Conservation (phyloP, 768 basidiomycete species). For the Tulasnella sp. region DNA sequence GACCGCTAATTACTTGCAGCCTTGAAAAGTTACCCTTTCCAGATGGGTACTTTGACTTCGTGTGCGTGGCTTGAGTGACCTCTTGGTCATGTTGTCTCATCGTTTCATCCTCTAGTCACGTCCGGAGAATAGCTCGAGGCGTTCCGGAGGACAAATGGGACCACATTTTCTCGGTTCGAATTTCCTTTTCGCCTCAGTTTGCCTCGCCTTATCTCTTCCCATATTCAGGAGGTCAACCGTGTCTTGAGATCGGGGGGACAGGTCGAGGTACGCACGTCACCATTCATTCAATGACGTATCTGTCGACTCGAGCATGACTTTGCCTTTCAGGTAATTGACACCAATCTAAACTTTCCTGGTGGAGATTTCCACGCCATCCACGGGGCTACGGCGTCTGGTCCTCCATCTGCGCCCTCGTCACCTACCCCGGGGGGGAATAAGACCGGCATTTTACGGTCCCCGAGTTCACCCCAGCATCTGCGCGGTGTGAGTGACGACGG, state of each 20-base stretch:
- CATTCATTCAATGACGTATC: neutral
- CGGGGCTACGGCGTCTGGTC: no score
- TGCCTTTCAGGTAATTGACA: constrained; percentile 46
- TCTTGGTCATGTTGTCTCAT: constrained; percentile 13
- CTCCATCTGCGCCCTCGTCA: no score
- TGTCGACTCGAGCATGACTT: neutral
- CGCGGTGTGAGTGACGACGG: neutral
- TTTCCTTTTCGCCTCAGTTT: neutral
- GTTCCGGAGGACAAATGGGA: constrained; percentile 77
- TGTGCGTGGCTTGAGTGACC: constrained; percentile 36
- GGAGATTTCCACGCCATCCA: constrained; percentile 23
- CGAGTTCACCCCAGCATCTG: neutral
- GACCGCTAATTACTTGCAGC: constrained; percentile 28
- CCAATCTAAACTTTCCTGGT: constrained; percentile 63
- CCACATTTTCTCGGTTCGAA: constrained; percentile 39
- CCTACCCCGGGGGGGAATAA: no score
- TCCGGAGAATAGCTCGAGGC: constrained; percentile 58
- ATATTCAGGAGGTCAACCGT: constrained; percentile 42
- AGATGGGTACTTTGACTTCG: constrained; percentile 63
- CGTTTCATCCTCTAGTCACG: constrained; percentile 34
- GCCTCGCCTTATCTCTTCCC: neutral
- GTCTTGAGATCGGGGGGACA: constrained; percentile 66
- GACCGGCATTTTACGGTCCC: no score
- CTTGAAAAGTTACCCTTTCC: constrained; percentile 58
- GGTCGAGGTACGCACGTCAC: constrained; percentile 39